Evolutionary conservation across 352 stramenopile species (phyloP).

Genomic region (Globisporangium middletonii): DNA sequence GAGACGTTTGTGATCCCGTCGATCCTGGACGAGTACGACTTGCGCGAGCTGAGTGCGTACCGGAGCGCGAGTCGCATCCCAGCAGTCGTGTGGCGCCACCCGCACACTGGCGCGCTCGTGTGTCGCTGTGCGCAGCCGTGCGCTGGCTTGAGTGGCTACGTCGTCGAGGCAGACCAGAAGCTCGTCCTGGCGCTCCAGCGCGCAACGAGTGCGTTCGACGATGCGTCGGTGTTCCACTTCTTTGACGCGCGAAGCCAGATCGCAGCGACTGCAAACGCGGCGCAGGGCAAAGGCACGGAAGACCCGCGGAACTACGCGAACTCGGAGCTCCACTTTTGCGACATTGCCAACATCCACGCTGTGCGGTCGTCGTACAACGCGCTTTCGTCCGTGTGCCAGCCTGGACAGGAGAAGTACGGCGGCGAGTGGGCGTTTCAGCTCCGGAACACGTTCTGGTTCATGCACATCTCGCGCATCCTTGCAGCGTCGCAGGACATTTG

Average conservation of each 20-base stretch:
- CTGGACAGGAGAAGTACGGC: conserved; percentile 63
- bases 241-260: conserved; percentile 84
- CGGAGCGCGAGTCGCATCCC: conserved; percentile 92
- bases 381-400: conserved; percentile 74
- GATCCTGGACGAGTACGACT: conserved; percentile 88
- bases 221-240: conserved; percentile 78
- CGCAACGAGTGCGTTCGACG: conserved; percentile 39
- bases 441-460: conserved; percentile 97
- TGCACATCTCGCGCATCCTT: conserved; percentile 95
- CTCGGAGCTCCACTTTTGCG: conserved; percentile 95
- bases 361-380: conserved; percentile 88
- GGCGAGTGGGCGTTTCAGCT: conserved; percentile 85
- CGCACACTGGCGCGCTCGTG: conserved; percentile 88
- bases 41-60: conserved; percentile 86
- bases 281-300: conserved; percentile 85
- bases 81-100: conserved; percentile 90
- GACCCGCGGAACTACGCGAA: conserved; percentile 94
- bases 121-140: conserved; percentile 81
- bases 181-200: conserved; percentile 67
- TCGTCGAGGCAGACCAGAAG: conserved; percentile 77
- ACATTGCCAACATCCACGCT: conserved; percentile 99
- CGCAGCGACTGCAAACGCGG: conserved; percentile 77
- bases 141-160: conserved; percentile 75
- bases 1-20: conserved; percentile 90
- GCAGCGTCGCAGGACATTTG: conserved; percentile 92